These are phyloP conservation scores for Steccherinum ochraceum DNA, from an alignment of 768 basidiomycete genomes.

Conservation along the genomic window DNA sequence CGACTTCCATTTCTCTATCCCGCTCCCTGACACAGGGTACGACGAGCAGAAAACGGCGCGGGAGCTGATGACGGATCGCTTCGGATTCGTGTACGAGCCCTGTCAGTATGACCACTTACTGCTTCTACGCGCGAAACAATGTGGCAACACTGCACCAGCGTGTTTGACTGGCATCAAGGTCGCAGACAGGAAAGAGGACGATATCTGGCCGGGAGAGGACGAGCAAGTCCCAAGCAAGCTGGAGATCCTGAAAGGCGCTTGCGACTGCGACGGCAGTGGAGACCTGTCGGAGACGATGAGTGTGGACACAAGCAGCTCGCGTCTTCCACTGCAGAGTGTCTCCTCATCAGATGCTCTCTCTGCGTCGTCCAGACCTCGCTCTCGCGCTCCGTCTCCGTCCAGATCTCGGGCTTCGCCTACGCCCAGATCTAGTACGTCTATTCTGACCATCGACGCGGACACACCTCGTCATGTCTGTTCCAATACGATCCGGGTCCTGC, in stretches of 20 bases:
- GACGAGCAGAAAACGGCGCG: conserved; percentile 31
- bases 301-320: conserved; percentile 16
- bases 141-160: conserved; percentile 71
- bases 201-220: conserved; percentile 69
- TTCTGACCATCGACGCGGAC: conserved; percentile 53
- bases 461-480: conserved; percentile 73
- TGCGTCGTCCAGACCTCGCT: conserved; percentile 11
- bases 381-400: conserved; percentile 36
- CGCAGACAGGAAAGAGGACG: conserved; percentile 74
- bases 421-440: conserved; percentile 36
- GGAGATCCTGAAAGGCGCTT: conserved; percentile 33
- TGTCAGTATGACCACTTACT: conserved; percentile 76
- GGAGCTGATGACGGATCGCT: conserved; percentile 74
- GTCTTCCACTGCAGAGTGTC: conserved; percentile 15
- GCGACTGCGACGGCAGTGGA: conserved; percentile 33
- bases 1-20: conserved; percentile 59
- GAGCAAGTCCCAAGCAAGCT: conserved; percentile 32
- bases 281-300: conserved; percentile 13
- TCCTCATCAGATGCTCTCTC: conserved; percentile 15
- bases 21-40: conserved; percentile 38
- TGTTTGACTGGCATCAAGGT: conserved; percentile 86
- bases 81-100: conserved; percentile 87
- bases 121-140: conserved; percentile 65
- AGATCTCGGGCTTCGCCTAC: conserved; percentile 39
- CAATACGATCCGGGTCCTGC: conserved; percentile 64